phyloP scores from a whole-genome alignment of 2,329 filamentous ascomycete genomes.

The Sphaceloma murrayae region DNA sequence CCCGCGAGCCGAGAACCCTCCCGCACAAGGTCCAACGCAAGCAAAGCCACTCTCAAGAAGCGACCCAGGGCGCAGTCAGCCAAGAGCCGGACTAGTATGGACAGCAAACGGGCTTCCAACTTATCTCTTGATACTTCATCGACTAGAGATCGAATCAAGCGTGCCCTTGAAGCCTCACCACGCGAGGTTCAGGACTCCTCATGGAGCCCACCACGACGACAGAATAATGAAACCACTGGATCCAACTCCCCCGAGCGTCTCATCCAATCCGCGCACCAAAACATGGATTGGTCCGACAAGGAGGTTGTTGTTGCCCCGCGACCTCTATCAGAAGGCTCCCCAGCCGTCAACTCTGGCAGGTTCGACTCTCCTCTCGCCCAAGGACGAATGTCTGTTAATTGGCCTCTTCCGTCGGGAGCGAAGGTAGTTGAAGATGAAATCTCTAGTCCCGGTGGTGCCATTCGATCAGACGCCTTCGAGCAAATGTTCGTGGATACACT shows the following conservation, averaged over 20 bases:
- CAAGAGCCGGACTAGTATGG: background rate
- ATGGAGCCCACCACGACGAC: background rate
- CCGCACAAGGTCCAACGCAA: slow-evolving; percentile 10
- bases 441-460: slow-evolving; percentile 20
- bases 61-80: background rate
- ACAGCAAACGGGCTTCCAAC: slow-evolving; percentile 1
- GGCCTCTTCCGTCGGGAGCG: slow-evolving; percentile 14
- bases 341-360: background rate
- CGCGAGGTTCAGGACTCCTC: background rate
- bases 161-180: background rate
- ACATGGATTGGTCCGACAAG: slow-evolving; percentile 12
- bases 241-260: background rate
- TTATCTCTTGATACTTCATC: background rate
- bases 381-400: slow-evolving; percentile 17
- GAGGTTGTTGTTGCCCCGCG: slow-evolving; percentile 13
- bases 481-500: slow-evolving; percentile 27
- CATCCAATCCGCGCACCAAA: slow-evolving; percentile 2
- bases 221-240: background rate
- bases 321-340: slow-evolving; percentile 4
- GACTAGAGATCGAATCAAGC: background rate
- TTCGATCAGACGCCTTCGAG: slow-evolving; percentile 27
- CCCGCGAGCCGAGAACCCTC: slow-evolving; percentile 11
- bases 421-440: slow-evolving; percentile 16
- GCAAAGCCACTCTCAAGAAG: slow-evolving; percentile 11
- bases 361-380: slow-evolving; percentile 13